Evolutionary conservation across 2,329 filamentous ascomycete genomes (phyloP), one percentile per base, ranked within the genome.

Genomic region (Myriosclerotinia curreyana): DNA sequence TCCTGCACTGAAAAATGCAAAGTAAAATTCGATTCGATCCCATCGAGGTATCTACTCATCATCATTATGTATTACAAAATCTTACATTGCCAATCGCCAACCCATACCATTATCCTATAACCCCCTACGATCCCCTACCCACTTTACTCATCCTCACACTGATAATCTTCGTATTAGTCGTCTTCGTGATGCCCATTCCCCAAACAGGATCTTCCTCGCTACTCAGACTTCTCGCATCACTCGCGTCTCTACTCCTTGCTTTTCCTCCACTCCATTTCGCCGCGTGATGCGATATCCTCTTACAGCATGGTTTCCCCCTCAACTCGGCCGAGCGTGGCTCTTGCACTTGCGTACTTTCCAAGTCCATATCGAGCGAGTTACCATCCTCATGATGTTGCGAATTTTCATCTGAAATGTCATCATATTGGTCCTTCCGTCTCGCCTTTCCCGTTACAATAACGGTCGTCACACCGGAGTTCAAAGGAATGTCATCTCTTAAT

Each of bases 141-240:
- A 36, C 44, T n/a, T n/a, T 59, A 59, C 42, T 59, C 42, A 59
- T 48, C 9, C 55, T 44, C 6, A 59, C 44, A 25, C 42, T 59
- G 2, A 42, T 59, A 34, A 59, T 59, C 17, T 59, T 49, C 2
- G 55, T 59, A 38, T 59, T 59, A 6, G 44, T 59, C 7, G 55
- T 59, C n/a, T 59, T 59, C 31, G 55, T 59, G n/a, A 59, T 58
- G 4, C 55, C 55, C 55, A 58, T 48, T 12, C 42, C 55, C 55
- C 42, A 59, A 25, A 17, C 1, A 6, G 55, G 17, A 7, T 59
- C 55, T 22, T 59, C 53, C 5, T 42, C 28, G 34, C 42, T 59
- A 59, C 42, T 59, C 0, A 48, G 31, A 59, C 55, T 59, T 17
- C 28, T 48, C 31, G 55, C 15, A 22, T 59, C 55, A 4, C 42